Evolutionary conservation across 2,329 filamentous ascomycete species (phyloP).

Genomic region (Penicillium sp.): DNA sequence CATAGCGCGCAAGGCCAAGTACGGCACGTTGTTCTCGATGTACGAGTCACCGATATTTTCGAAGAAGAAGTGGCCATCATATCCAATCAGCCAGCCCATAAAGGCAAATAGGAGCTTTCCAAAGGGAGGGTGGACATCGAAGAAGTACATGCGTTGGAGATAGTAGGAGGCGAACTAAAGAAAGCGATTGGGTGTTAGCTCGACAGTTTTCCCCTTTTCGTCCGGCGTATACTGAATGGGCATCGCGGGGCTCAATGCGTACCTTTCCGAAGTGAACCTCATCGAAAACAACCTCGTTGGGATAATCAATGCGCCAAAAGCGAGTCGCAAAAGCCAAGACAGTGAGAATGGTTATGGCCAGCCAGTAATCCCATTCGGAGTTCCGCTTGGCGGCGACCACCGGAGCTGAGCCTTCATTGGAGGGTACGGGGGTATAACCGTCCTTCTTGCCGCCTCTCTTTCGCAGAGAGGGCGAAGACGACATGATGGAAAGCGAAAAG

Average conservation of each 20-base stretch:
- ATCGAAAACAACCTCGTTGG: conserved; percentile 96
- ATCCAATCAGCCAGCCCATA: conserved; percentile 96
- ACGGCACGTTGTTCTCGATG: conserved; percentile 94
- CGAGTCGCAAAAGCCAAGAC: conserved; percentile 83
- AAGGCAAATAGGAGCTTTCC: conserved; percentile 97
- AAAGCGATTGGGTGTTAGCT: conserved; percentile 19
- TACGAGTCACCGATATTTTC: conserved; percentile 99
- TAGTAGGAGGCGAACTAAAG: conserved; percentile 68
- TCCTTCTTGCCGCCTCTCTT: conserved; percentile 49
- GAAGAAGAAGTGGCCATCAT: conserved; percentile 95
- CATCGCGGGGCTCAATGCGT: conserved; percentile 34
- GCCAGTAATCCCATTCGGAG: conserved; percentile 82
- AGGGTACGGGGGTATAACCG: conserved; percentile 27
- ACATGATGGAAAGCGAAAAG: conserved; percentile 34
- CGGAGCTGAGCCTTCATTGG: conserved; percentile 25
- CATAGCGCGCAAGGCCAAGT: conserved; percentile 92
- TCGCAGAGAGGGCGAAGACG: conserved; percentile 44
- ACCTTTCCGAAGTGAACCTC: conserved; percentile 99
- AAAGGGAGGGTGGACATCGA: conserved; percentile 98
- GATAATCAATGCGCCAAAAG: conserved; percentile 95
- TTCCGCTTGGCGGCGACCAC: conserved; percentile 26
- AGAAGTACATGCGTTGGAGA: conserved; percentile 97
- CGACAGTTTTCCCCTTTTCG: conserved; percentile 4
- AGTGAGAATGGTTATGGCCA: conserved; percentile 78
- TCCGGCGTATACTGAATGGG: too few relatives aligned